phyloP scores from a whole-genome alignment of 768 basidiomycete species.

The Mycena pura region DNA sequence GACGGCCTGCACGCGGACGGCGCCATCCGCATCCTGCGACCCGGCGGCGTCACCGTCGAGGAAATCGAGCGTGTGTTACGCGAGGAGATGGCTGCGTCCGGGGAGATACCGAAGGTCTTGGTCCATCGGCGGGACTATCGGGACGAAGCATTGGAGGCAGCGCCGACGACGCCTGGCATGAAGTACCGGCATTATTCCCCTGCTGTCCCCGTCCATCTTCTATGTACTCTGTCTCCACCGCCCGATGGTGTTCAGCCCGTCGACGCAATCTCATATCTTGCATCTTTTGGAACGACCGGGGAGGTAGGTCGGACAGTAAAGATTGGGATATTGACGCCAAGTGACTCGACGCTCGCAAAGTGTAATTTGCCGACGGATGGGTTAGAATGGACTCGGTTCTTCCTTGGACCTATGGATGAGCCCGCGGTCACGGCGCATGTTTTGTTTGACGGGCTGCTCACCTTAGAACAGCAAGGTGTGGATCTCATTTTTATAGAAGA shows the following conservation, averaged over 20 bases:
- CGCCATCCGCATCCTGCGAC: conserved; percentile 80
- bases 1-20: conserved; percentile 84
- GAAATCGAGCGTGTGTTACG: conserved; percentile 71
- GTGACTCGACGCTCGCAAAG: conserved; percentile 58
- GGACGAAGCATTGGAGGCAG: conserved; percentile 70
- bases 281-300: conserved; percentile 44
- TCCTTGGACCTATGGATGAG: conserved; percentile 57
- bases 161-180: conserved; percentile 97
- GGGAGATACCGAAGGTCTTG: conserved; percentile 62
- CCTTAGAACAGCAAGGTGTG: conserved; percentile 77
- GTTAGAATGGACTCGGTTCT: conserved; percentile 63
- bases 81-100: conserved; percentile 41
- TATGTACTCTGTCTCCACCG: conserved; percentile 58
- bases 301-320: conserved; percentile 38
- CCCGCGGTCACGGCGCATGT: conserved; percentile 77
- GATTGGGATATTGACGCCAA: conserved; percentile 73
- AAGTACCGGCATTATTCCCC: conserved; percentile 99
- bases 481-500: conserved; percentile 88
- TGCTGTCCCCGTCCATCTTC: conserved; percentile 80
- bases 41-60: conserved; percentile 93
- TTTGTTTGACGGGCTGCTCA: conserved; percentile 87
- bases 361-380: conserved; percentile 37
- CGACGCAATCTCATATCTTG: conserved; percentile 46
- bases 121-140: conserved; percentile 82
- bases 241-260: conserved; percentile 41